Conservation (phyloP, 2,329 filamentous ascomycete species). For the Stemphylium lycopersici region DNA sequence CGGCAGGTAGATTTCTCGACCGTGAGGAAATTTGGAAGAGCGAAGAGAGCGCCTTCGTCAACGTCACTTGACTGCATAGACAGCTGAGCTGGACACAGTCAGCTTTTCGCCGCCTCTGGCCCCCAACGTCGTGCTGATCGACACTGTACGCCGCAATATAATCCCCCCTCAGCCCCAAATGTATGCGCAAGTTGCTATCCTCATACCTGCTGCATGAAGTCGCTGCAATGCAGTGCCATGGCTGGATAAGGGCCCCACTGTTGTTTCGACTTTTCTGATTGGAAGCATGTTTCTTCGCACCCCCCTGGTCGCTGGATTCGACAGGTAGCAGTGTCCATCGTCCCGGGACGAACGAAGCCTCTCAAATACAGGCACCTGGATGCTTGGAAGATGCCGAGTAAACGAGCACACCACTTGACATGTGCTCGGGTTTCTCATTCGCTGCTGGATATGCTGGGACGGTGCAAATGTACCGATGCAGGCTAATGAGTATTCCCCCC, state of each 20-base stretch:
- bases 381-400: too few species aligned
- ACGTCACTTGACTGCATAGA: too few species aligned
- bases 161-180: conserved; percentile 1
- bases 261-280: conserved; percentile 18
- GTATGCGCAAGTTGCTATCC: conserved; percentile 15
- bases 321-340: conserved; percentile 1
- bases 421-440: conserved; percentile 8
- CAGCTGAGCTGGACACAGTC: conserved; percentile 11
- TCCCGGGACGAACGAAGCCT: conserved; percentile 16
- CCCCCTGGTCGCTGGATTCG: conserved; percentile 18
- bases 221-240: conserved; percentile 7
- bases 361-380: not conserved
- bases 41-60: not conserved
- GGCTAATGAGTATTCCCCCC: not conserved
- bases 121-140: not conserved
- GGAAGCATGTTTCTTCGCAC: conserved; percentile 20
- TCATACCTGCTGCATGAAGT: conserved; percentile 18
- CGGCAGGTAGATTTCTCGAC: not conserved
- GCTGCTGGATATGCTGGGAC: conserved; percentile 5
- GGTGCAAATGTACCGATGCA: not conserved
- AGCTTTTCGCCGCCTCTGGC: conserved; percentile 10
- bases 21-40: not conserved
- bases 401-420: conserved; percentile 4
- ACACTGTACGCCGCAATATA: conserved; percentile 21
- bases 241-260: conserved; percentile 1